Conservation (phyloP, 192 early-diverging fungal species). For the Dispira simplex region DNA sequence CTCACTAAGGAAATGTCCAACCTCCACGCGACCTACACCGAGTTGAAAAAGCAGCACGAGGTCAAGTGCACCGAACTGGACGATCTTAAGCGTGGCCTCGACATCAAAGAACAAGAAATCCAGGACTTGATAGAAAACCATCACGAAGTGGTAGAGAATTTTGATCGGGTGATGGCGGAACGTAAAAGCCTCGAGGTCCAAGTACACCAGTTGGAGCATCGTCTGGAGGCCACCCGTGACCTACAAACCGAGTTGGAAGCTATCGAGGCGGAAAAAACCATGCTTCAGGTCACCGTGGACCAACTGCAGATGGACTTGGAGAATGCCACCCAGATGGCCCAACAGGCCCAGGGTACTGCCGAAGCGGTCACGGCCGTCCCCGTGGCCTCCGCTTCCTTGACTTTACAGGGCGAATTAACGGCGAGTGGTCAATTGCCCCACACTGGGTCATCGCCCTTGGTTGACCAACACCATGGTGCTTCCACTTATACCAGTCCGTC, state of each 20-base stretch:
- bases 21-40: not conserved
- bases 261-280: not conserved
- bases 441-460: too few species aligned
- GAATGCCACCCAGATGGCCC: not conserved
- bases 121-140: not conserved
- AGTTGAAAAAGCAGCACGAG: not conserved
- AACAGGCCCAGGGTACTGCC: not conserved
- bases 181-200: not conserved
- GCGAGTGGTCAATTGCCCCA: not conserved
- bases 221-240: not conserved
- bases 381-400: not conserved
- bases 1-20: not conserved
- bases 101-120: not conserved
- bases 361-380: not conserved
- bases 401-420: conserved; percentile 1
- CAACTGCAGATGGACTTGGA: not conserved
- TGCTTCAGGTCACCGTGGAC: not conserved
- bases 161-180: not conserved
- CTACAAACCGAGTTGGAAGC: not conserved
- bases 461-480: too few species aligned
- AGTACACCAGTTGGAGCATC: not conserved
- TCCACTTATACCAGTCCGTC: too few species aligned
- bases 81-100: not conserved
- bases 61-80: not conserved
- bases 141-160: not conserved